Evolutionary conservation across 2,329 filamentous ascomycete species (phyloP).

Genomic region (Neonectria hederae): DNA sequence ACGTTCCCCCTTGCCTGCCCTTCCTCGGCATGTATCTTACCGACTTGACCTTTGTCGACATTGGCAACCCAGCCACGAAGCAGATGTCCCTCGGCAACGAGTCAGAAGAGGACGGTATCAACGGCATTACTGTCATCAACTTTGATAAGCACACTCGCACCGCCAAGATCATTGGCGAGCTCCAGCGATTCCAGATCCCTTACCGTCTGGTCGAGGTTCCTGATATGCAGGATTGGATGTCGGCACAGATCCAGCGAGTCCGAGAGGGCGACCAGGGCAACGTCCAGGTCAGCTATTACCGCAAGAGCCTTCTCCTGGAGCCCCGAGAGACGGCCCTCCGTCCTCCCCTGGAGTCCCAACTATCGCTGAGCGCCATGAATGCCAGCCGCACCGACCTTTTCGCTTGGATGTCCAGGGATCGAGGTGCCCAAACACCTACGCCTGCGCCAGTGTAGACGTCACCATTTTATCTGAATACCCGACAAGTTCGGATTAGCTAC

Average conservation of each 20-base stretch:
- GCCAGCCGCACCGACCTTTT: constrained; percentile 55
- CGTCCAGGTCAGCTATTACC: constrained; percentile 73
- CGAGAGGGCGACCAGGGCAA: constrained; percentile 67
- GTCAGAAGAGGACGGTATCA: constrained; percentile 69
- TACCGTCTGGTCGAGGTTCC: constrained; percentile 85
- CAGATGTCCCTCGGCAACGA: constrained; percentile 64
- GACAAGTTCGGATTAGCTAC: constrained; percentile 9
- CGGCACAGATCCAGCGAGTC: constrained; percentile 81
- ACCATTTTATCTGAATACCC: not conserved
- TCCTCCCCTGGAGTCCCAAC: constrained; percentile 46
- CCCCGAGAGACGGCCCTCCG: constrained; percentile 66
- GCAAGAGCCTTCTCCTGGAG: constrained; percentile 85
- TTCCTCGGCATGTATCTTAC: constrained; percentile 97
- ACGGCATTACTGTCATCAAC: constrained; percentile 85
- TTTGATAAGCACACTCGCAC: constrained; percentile 97
- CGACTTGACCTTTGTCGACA: constrained; percentile 94
- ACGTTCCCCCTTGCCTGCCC: constrained; percentile 90
- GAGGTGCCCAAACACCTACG: constrained; percentile 47
- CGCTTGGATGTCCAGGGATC: constrained; percentile 62
- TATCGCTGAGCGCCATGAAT: constrained; percentile 41
- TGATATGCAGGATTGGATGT: constrained; percentile 93
- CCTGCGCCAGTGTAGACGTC: constrained; percentile 38
- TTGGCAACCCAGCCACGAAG: constrained; percentile 88
- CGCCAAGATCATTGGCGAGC: constrained; percentile 92
- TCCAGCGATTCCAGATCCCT: constrained; percentile 95